Conservation (phyloP, 148 eudicot genomes). For the Agrostemma githago region DNA sequence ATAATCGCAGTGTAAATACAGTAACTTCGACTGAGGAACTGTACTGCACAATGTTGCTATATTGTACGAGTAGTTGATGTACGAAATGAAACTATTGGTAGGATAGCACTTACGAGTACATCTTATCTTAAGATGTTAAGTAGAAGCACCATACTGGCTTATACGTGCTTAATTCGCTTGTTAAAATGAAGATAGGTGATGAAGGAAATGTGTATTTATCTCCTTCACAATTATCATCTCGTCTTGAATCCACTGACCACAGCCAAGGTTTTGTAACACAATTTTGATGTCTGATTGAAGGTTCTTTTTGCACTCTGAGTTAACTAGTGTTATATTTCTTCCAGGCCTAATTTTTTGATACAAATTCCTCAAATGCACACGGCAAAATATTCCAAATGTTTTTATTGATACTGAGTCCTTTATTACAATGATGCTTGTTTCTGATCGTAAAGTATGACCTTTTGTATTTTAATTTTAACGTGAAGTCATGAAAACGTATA, state of each 20-base stretch:
- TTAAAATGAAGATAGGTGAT: no score
- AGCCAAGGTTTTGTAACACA: not conserved
- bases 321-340: not conserved
- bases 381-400: no score
- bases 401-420: no score
- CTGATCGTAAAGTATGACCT: no score
- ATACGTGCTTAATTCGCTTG: not conserved
- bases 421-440: no score
- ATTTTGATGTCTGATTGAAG: not conserved
- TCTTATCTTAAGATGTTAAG: not conserved
- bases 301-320: not conserved
- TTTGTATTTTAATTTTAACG: no score
- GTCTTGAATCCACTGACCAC: not conserved
- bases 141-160: not conserved
- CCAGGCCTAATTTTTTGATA: not conserved
- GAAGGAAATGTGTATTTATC: not conserved
- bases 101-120: not conserved
- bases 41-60: not conserved
- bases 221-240: not conserved
- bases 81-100: not conserved
- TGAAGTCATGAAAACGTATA: not conserved
- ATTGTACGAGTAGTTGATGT: not conserved
- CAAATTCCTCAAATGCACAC: not conserved
- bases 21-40: not conserved
- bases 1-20: not conserved